A percentile compares a stretch with the other conserved stretches of the same genome.
Conservation (phyloP, 2,329 filamentous ascomycete species). For the Monilinia vaccinii-corymbosi region DNA sequence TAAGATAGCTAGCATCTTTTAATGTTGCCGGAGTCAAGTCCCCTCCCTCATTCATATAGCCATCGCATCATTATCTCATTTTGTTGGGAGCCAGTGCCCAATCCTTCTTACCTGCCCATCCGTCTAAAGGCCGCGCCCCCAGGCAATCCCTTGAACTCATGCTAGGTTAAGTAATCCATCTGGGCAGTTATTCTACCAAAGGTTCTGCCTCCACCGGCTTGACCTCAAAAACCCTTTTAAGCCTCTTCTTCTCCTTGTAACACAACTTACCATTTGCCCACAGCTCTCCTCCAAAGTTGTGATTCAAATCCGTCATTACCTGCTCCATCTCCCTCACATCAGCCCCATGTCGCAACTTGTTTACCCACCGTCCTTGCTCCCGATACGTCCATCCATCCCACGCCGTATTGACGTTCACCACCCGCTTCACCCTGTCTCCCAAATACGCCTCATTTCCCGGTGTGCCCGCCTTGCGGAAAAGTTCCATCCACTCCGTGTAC, state of each 20-base stretch:
- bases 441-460: neutral
- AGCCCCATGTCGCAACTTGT: neutral
- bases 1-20: neutral
- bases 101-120: too few species aligned
- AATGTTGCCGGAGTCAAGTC: neutral
- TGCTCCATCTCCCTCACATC: neutral
- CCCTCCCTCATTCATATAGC: neutral
- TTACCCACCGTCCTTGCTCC: neutral
- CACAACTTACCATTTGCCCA: conserved; percentile 11
- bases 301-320: conserved; percentile 3
- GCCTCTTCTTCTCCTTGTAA: neutral
- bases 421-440: neutral
- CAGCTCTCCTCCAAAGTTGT: conserved; percentile 8
- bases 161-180: neutral
- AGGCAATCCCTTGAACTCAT: too few species aligned
- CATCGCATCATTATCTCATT: neutral
- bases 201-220: neutral
- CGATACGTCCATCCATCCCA: conserved; percentile 4
- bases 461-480: neutral
- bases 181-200: neutral
- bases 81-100: neutral
- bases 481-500: neutral
- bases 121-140: neutral
- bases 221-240: neutral
- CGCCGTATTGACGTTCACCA: neutral